A percentile compares a stretch with the other conserved stretches of the same genome.
These are phyloP conservation scores for Trichoderma brevicompactum DNA, from an alignment of 2,329 filamentous ascomycete genomes.

Conservation along the genomic window DNA sequence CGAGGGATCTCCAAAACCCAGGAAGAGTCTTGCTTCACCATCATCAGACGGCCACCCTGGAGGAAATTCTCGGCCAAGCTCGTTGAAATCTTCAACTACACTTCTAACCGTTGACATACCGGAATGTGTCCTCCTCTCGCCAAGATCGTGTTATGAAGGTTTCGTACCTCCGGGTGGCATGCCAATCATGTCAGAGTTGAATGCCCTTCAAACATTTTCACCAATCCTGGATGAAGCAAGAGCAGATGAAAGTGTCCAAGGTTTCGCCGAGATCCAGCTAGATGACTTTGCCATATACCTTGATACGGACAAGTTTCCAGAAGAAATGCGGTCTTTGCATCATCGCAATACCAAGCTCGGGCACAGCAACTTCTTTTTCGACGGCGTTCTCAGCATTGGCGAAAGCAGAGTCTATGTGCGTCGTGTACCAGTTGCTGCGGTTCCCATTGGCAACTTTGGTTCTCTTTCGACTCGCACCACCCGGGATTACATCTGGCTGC, in stretches of 20 bases:
- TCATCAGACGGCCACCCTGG: background rate
- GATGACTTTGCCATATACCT: constrained; percentile 64
- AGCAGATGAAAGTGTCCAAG: constrained; percentile 31
- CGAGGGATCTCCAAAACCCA: background rate
- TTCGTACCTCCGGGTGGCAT: constrained; percentile 37
- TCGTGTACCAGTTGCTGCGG: constrained; percentile 57
- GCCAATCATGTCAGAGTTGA: constrained; percentile 34
- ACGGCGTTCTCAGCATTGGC: constrained; percentile 61
- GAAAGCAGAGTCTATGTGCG: constrained; percentile 55
- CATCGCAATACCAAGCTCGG: constrained; percentile 49
- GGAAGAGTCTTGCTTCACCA: background rate
- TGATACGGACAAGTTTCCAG: constrained; percentile 40
- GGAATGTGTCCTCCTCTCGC: constrained; percentile 36
- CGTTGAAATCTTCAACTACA: background rate
- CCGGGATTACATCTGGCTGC: constrained; percentile 64
- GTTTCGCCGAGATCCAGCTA: constrained; percentile 56
- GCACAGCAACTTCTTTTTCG: constrained; percentile 55
- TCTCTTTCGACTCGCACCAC: constrained; percentile 50
- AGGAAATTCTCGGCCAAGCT: background rate
- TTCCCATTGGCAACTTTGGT: constrained; percentile 71
- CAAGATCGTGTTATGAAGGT: constrained; percentile 40
- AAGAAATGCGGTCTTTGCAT: constrained; percentile 61
- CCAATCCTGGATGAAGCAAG: constrained; percentile 2
- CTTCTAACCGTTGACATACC: constrained; percentile 37
- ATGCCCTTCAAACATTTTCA: constrained; percentile 28